phyloP scores from a whole-genome alignment of 1,284 basidiomycete genomes.

The Heterobasidion irregulare region DNA sequence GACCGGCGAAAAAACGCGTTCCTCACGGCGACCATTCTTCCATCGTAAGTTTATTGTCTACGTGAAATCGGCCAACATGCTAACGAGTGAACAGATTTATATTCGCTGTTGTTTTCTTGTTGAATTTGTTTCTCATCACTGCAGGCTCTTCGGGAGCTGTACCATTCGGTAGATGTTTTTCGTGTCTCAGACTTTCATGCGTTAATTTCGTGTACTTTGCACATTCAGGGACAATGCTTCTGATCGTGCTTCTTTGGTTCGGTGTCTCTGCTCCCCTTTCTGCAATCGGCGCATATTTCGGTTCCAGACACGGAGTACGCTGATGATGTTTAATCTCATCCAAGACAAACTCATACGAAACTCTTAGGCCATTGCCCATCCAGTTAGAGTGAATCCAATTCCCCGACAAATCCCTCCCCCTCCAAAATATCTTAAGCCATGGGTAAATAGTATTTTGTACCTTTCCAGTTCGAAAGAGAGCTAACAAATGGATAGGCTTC shows the following conservation, averaged over 20 bases:
- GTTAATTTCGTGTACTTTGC: not conserved
- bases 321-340: not conserved
- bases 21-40: conserved; percentile 82
- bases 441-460: conserved; percentile 36
- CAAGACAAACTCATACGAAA: not conserved
- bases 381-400: conserved; percentile 88
- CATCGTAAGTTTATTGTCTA: conserved; percentile 49
- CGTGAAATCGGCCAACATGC: not conserved
- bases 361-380: conserved; percentile 59
- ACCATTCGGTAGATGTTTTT: conserved; percentile 67
- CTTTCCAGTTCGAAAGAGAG: conserved; percentile 8
- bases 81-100: conserved; percentile 44
- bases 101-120: conserved; percentile 76
- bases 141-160: conserved; percentile 92
- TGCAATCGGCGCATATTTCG: conserved; percentile 68
- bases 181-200: not conserved
- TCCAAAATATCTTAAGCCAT: conserved; percentile 77
- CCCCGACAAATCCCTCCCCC: conserved; percentile 85
- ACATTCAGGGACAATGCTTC: conserved; percentile 69
- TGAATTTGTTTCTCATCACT: conserved; percentile 82
- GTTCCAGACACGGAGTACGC: conserved; percentile 81
- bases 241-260: conserved; percentile 93
- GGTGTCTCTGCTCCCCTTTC: conserved; percentile 87
- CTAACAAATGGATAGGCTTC: conserved; percentile 41
- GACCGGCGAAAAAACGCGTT: conserved; percentile 81